Evolutionary conservation across 1,284 basidiomycete genomes (phyloP).

Genomic region (Pisolithus thermaeus): DNA sequence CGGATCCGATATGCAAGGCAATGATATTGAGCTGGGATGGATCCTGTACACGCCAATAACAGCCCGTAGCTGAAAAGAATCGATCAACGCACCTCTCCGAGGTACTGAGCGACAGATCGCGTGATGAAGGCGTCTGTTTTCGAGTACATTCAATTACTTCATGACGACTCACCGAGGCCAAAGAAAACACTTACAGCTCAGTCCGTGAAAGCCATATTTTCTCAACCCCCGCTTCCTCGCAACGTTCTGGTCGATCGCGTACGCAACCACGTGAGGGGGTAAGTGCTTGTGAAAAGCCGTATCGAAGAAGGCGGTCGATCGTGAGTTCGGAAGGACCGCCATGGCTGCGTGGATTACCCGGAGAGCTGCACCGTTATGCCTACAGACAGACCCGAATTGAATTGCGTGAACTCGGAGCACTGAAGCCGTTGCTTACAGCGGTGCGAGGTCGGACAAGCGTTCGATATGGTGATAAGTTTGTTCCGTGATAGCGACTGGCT

Average conservation of each 20-base stretch:
- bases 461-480: conserved; percentile 67
- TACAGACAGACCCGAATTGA: conserved; percentile 18
- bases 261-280: conserved; percentile 68
- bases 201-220: conserved; percentile 88
- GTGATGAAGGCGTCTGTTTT: conserved; percentile 57
- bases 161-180: no score
- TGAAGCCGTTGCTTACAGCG: conserved; percentile 48
- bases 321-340: conserved; percentile 53
- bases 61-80: background rate
- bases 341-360: conserved; percentile 60
- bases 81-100: conserved; percentile 41
- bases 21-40: conserved; percentile 57
- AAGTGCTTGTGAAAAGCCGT: conserved; percentile 80
- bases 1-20: conserved; percentile 79
- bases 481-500: conserved; percentile 62
- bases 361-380: conserved; percentile 59
- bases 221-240: conserved; percentile 62
- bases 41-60: conserved; percentile 17
- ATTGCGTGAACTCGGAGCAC: background rate
- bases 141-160: no score
- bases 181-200: conserved; percentile 47
- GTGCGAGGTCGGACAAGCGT: conserved; percentile 71
- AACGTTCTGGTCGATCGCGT: conserved; percentile 64
- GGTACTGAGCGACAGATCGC: conserved; percentile 49
- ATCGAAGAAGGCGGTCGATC: conserved; percentile 74